Conservation (phyloP, 2,329 filamentous ascomycete species). For the Lasiodiplodia sp. region DNA sequence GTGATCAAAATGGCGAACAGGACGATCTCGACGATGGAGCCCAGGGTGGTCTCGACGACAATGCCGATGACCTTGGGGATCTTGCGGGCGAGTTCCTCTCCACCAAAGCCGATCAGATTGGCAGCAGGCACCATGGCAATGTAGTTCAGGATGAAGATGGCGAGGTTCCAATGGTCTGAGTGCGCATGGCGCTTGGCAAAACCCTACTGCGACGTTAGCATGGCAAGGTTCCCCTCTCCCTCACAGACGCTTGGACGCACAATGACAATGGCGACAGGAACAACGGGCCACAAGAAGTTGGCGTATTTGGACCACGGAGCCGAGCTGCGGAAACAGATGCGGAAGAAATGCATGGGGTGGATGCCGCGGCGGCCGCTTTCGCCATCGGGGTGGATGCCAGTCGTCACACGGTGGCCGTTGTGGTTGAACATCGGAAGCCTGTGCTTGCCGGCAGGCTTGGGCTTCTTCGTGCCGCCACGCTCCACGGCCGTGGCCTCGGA, state of each 20-base stretch:
- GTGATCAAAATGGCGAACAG: conserved; percentile 79
- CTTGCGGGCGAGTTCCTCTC: conserved; percentile 75
- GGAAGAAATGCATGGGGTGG: conserved; percentile 69
- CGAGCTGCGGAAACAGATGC: conserved; percentile 69
- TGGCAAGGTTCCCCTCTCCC: conserved; percentile 32
- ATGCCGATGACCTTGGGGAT: conserved; percentile 76
- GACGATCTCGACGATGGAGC: conserved; percentile 81
- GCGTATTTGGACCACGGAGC: conserved; percentile 69
- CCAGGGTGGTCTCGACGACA: conserved; percentile 66
- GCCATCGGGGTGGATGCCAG: conserved; percentile 59
- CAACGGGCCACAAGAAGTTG: conserved; percentile 78
- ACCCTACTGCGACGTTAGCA: conserved; percentile 43
- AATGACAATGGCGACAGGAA: conserved; percentile 74
- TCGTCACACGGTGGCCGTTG: conserved; percentile 53
- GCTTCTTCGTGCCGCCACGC: conserved; percentile 26
- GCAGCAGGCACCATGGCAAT: conserved; percentile 80
- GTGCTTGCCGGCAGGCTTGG: conserved; percentile 18
- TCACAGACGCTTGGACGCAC: conserved; percentile 40
- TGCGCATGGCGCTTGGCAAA: conserved; percentile 64
- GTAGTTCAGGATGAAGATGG: conserved; percentile 75
- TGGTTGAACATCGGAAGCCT: conserved; percentile 46
- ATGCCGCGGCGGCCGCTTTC: conserved; percentile 74
- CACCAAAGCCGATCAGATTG: conserved; percentile 77
- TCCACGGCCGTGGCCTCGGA: conserved; percentile 24
- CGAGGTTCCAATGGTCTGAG: conserved; percentile 46